Evolutionary conservation across 2,329 filamentous ascomycete genomes (phyloP).

Genomic region (Hymenoscyphus scutula): DNA sequence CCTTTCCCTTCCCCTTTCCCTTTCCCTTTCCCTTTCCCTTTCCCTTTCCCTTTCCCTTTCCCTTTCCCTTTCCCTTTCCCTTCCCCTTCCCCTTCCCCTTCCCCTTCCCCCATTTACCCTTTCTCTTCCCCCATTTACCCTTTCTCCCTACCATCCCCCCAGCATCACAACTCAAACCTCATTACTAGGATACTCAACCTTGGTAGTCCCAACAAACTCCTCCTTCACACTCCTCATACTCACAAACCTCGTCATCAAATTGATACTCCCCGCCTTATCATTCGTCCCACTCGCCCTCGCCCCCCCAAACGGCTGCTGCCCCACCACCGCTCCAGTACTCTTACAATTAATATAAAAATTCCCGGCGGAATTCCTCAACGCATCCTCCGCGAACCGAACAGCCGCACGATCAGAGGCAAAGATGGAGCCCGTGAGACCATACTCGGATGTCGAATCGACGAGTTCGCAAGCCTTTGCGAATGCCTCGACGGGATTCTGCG

Average conservation of each 20-base stretch:
- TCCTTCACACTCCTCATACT: conserved; percentile 70
- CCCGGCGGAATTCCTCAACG: conserved; percentile 68
- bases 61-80: too few species aligned
- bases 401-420: conserved; percentile 69
- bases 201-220: conserved; percentile 64
- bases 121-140: too few species aligned
- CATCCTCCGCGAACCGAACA: conserved; percentile 67
- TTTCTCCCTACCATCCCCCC: too few species aligned
- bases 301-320: conserved; percentile 71
- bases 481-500: conserved; percentile 47
- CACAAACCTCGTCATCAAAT: conserved; percentile 63
- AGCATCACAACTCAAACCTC: conserved; percentile 47
- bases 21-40: too few species aligned
- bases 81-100: too few species aligned
- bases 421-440: conserved; percentile 73
- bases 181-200: conserved; percentile 71
- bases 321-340: conserved; percentile 70
- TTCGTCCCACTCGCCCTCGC: conserved; percentile 68
- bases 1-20: too few species aligned
- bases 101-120: too few species aligned
- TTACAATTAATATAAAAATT: conserved; percentile 90
- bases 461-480: conserved; percentile 59
- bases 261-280: conserved; percentile 68
- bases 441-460: conserved; percentile 71
- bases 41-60: too few species aligned